phyloP scores from a whole-genome alignment of 805 yeast genomes.

The Yarrowia sp. region DNA sequence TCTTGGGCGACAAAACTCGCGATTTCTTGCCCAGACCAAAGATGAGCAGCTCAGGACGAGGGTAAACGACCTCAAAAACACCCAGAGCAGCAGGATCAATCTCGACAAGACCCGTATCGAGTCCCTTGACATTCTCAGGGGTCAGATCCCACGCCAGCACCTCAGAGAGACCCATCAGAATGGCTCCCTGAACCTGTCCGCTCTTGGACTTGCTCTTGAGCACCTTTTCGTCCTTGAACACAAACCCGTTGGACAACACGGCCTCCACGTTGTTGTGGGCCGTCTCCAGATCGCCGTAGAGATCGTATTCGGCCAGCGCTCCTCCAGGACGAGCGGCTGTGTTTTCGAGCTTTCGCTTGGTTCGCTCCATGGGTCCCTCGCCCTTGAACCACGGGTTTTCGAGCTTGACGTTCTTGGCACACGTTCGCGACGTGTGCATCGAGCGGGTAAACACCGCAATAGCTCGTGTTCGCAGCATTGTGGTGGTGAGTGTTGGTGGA shows the following conservation, averaged over 20 bases:
- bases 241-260: constrained; percentile 62
- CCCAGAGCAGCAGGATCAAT: constrained; percentile 56
- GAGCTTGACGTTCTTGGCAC: constrained; percentile 28
- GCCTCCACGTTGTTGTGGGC: constrained; percentile 62
- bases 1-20: constrained; percentile 66
- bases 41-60: constrained; percentile 78
- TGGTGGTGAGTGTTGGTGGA: not conserved
- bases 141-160: constrained; percentile 64
- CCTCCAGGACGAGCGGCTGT: constrained; percentile 41
- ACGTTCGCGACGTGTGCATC: constrained; percentile 22
- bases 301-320: constrained; percentile 53
- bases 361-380: constrained; percentile 37
- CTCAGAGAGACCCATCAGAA: constrained; percentile 54
- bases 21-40: constrained; percentile 73
- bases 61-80: constrained; percentile 64
- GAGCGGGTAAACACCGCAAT: not conserved
- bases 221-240: constrained; percentile 61
- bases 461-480: constrained; percentile 31
- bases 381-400: constrained; percentile 39
- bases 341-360: constrained; percentile 37
- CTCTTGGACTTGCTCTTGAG: constrained; percentile 51
- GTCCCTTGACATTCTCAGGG: constrained; percentile 52
- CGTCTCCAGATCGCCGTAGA: constrained; percentile 54
- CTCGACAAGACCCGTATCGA: constrained; percentile 62
- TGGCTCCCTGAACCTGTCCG: constrained; percentile 43